Base-by-base conservation (phyloP, 2,329 filamentous ascomycete genomes). In the Teratosphaeria epicoccoides region DNA sequence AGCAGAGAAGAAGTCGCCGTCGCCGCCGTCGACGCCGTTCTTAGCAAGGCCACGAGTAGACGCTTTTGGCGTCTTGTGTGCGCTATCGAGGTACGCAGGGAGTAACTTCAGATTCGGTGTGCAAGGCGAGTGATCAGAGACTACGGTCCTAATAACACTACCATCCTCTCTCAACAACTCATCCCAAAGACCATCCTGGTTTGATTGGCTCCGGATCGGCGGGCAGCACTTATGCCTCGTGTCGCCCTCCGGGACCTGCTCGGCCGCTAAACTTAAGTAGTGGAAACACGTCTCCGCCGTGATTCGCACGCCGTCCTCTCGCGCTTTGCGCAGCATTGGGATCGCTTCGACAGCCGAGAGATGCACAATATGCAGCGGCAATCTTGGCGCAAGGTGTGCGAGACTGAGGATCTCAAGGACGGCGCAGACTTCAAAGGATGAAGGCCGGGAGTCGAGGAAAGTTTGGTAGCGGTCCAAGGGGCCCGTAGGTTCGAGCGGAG, bases 221-320 rank as follows among this genome's bases (percentile, higher is more conserved):
- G 90, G 90, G 69, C 90, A 95, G 77, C 90, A 96, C 71, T 96
- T 96, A 74, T 95, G 89, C 52, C 90, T 74, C 24, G 89, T 95
- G 69, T 96, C 90, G 44, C 90, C 90, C 57, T 88, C 81, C 52
- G 81, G 77, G 52, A 96, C 87, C 57, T 84, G 77, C 71, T 96
- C 90, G 0, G 89, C 83, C 0, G 87, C 84, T 1, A 96, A 77
- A 3, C 85, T 86, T 12, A 96, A 81, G 70, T 95, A 96, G 74
- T 95, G 90, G 77, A 94, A 95, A 73, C 90, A 95, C 2, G 90
- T 95, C 72, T 95, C 90, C 50, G 90, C 89, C 0, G 89, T 95
- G 71, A 96, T 88, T 63, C 89, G 87, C 66, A 94, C 73, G 43
- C 90, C 90, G 2, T 75, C 71, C 3, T 76, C 73, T 26, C 88